Evolutionary conservation across 2,329 filamentous ascomycete species (phyloP), one percentile per base, ranked within the genome.

Genomic region (Herpotrichia juniperi): DNA sequence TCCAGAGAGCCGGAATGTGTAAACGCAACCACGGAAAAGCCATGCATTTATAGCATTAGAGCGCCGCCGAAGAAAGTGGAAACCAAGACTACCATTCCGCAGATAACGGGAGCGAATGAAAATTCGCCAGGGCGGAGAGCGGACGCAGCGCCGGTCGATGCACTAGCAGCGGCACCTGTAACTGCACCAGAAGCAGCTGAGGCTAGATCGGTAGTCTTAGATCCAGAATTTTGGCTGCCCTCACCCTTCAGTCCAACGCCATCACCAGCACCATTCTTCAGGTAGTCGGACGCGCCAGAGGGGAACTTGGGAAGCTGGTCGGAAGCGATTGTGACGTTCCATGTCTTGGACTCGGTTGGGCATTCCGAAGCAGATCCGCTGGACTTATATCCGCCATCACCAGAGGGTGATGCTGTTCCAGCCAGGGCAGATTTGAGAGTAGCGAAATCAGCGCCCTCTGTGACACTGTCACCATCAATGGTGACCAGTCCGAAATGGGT

Each of bases 401-500:
- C 84, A 22, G 59, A 54, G 39, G 84, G 84, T 66, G 78, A 75
- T 45, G 75, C 66, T 59, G 81, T 83, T 55, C 77, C 76, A 1
- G 70, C 56, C 62, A 83, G 79, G 26, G 81, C 81, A 9, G 64
- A 64, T 75, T 82, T 78, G 50, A 87, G 78, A 44, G 78, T 76
- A 42, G 76, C 72, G 75, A 87, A 96, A 67, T 93, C 90, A 34
- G 74, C 57, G 28, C 81, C 76, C 58, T 88, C 83, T 26, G 77
- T 78, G 52, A 89, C 82, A 24, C 74, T 75, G 69, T 74, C 65
- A 57, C 81, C 83, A 42, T 74, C 68, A 67, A 94, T 79, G 51
- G 84, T 77, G 69, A 93, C 91, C 53, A 96, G 87, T 59, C 93
- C 93, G 75, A 87, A 97, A 40, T 87, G 81, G 78, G 87, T 66